Base-by-base conservation (phyloP, 805 yeast genomes). In the Candida piceae region DNA sequence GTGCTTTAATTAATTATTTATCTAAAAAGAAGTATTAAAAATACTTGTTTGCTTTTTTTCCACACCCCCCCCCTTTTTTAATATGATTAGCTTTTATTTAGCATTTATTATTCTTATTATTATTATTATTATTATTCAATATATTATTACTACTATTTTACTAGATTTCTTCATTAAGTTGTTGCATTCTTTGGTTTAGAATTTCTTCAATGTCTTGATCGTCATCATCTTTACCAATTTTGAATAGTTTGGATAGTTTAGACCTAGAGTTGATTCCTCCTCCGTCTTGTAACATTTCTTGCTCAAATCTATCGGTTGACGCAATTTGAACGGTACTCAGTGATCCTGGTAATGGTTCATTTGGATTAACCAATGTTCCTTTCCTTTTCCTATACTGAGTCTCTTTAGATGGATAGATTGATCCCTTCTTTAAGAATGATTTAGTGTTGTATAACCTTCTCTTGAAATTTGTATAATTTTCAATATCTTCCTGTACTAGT, bases 251-350 rank as follows among this genome's bases (percentile, higher is more conserved):
- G 3, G 63, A 63, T 1, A 69, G 28, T 33, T 50, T 62, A 10
- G 56, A 46, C 36, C 58, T 49, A 2, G n/a, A n/a, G n/a, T n/a
- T n/a, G n/a, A 84, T 66, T 12, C 76, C 60, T 44, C 80, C 75
- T 25, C 95, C 94, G 55, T 89, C 80, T 1, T 94, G 94, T 39
- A 84, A 66, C 31, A 78, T 62, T 46, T 81, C 90, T 30, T 66
- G 69, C 7, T 65, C 72, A 47, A 65, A 71, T 31, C 59, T 45
- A 40, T 61, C 68, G 2, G 63, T 46, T 0, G 66, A 47, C 1
- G 53, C 59, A 13, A 52, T 44, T 27, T 50, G 48, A 5, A 61
- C 70, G 12, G 56, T 48, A 5, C 65, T 43, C 19, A 67, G 67
- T 1, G 67, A 45, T 4, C 77, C 71, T 2, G 82, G 77, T 6